Conservation (phyloP, 164 flowering plant genomes). For the Warburgia ugandensis region DNA sequence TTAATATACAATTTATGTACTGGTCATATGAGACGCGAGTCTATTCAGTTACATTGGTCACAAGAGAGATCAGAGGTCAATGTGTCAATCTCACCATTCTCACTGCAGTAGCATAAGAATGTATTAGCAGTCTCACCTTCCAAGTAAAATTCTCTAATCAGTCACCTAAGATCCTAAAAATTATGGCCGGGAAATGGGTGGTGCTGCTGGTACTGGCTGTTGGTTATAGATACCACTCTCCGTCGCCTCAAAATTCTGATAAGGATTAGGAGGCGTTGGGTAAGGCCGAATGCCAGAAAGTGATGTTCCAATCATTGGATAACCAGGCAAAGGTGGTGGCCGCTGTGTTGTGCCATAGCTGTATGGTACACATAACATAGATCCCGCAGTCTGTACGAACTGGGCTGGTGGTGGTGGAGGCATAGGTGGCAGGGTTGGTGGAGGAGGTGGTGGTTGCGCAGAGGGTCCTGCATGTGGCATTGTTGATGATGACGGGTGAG, state of each 20-base stretch:
- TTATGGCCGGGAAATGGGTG: conserved; percentile 57
- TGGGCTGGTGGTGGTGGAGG: conserved; percentile 42
- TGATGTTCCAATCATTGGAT: conserved; percentile 34
- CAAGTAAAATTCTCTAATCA: neutral
- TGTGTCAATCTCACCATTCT: too few relatives aligned
- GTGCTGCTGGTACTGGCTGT: conserved; percentile 53
- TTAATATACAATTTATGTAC: too few relatives aligned
- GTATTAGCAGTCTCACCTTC: too few relatives aligned
- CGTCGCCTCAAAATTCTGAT: conserved; percentile 45
- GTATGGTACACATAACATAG: conserved; percentile 34
- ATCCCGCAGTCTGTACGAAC: conserved; percentile 46
- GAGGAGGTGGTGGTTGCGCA: conserved; percentile 16
- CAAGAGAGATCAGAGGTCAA: too few relatives aligned
- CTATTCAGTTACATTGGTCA: too few relatives aligned
- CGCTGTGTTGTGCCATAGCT: conserved; percentile 36
- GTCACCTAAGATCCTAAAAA: neutral
- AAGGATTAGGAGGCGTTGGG: conserved; percentile 39
- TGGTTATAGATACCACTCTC: conserved; percentile 61
- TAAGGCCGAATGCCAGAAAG: conserved; percentile 33
- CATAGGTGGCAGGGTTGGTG: conserved; percentile 38
- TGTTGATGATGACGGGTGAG: conserved; percentile 55
- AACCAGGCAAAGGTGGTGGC: conserved; percentile 36
- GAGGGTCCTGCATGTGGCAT: conserved; percentile 12
- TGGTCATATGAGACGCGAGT: too few relatives aligned
- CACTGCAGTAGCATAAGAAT: too few relatives aligned